Conservation (phyloP, 805 yeast species). For the Candida caryicola region DNA sequence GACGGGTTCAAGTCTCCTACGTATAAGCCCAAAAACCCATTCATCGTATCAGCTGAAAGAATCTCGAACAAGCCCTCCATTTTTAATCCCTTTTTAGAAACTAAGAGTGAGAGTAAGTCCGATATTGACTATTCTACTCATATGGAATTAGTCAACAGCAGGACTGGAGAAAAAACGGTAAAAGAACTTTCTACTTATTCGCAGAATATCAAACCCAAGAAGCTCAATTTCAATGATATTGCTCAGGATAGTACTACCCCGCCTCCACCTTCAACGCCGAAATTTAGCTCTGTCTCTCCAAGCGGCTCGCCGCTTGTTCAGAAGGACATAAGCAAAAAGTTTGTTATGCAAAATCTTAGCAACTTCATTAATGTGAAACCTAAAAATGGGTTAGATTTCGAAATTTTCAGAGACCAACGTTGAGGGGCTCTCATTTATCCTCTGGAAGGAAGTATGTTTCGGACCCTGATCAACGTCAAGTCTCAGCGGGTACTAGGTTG, state of each 20-base stretch:
- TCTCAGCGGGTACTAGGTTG: too few species aligned
- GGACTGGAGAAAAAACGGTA: conserved; percentile 38
- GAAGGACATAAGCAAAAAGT: conserved; percentile 11
- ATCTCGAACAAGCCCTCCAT: neutral
- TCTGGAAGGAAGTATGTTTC: conserved; percentile 3
- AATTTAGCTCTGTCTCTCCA: conserved; percentile 6
- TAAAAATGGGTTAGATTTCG: conserved; percentile 10
- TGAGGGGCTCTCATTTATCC: neutral
- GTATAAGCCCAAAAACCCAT: conserved; percentile 1
- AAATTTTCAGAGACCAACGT: conserved; percentile 10
- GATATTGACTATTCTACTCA: conserved; percentile 32
- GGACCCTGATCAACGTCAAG: too few species aligned
- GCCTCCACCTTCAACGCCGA: conserved; percentile 2
- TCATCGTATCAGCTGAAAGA: conserved; percentile 3
- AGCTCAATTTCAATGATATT: conserved; percentile 24
- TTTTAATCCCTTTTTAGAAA: conserved; percentile 5
- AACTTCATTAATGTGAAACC: conserved; percentile 10
- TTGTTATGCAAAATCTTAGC: conserved; percentile 9
- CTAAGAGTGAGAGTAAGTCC: neutral
- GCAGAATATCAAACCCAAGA: conserved; percentile 37
- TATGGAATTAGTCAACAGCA: conserved; percentile 39
- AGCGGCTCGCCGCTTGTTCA: conserved; percentile 2
- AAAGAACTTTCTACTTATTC: conserved; percentile 28
- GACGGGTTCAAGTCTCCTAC: neutral
- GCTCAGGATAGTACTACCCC: neutral